These are phyloP conservation scores for Paraglomus occultum DNA, from an alignment of 192 early-diverging fungal species.

Conservation along the genomic window DNA sequence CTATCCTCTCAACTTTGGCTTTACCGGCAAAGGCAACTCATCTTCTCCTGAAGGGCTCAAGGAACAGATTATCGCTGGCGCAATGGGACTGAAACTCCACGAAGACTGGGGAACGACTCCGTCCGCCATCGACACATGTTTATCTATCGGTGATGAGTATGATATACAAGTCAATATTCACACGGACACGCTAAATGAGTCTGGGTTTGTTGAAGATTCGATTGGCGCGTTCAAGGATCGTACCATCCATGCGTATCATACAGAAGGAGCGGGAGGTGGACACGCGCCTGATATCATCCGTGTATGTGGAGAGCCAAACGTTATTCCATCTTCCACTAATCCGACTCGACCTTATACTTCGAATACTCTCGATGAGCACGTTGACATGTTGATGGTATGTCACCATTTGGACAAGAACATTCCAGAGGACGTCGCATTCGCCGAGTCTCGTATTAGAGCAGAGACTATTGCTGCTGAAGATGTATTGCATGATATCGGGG, in stretches of 20 bases:
- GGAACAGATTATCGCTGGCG: constrained; percentile 86
- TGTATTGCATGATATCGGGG: constrained; percentile 92
- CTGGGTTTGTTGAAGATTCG: constrained; percentile 92
- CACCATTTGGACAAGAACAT: constrained; percentile 92
- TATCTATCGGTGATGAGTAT: constrained; percentile 79
- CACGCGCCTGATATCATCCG: constrained; percentile 85
- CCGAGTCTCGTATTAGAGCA: constrained; percentile 91
- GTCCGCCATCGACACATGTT: constrained; percentile 86
- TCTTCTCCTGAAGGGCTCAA: constrained; percentile 60
- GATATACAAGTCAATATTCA: constrained; percentile 92
- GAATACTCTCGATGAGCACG: constrained; percentile 97
- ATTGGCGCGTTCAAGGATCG: constrained; percentile 86
- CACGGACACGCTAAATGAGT: constrained; percentile 96
- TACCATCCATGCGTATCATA: constrained; percentile 96
- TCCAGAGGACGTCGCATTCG: constrained; percentile 97
- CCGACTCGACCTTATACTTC: constrained; percentile 93
- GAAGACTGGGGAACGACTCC: constrained; percentile 98
- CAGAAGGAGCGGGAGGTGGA: constrained; percentile 95
- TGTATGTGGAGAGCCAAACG: constrained; percentile 76
- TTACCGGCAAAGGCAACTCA: constrained; percentile 97
- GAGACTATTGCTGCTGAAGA: constrained; percentile 98
- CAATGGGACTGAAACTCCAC: constrained; percentile 88
- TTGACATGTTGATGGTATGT: constrained; percentile 99
- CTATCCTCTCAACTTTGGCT: constrained; percentile 88
- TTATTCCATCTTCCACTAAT: constrained; percentile 93